Conservation (phyloP, 768 basidiomycete species). For the Hypholoma sublateritium region DNA sequence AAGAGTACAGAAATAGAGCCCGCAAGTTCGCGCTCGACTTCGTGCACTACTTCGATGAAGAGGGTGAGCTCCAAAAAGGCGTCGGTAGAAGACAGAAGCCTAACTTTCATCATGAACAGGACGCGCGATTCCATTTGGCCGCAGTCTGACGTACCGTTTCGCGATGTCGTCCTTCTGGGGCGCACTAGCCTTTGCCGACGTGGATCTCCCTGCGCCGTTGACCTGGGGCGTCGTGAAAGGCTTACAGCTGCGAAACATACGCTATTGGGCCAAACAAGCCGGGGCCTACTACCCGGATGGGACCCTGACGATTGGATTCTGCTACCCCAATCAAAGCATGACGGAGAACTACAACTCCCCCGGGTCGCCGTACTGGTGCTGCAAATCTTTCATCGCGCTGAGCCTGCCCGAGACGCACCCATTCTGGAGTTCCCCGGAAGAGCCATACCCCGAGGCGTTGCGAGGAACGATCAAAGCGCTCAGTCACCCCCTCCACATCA, state of each 20-base stretch:
- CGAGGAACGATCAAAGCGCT: constrained; percentile 50
- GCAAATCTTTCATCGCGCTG: constrained; percentile 72
- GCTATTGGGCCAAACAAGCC: constrained; percentile 68
- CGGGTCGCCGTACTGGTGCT: constrained; percentile 81
- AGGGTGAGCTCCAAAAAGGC: constrained; percentile 42
- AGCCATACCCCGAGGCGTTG: constrained; percentile 55
- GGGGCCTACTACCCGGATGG: constrained; percentile 63
- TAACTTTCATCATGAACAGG: constrained; percentile 35
- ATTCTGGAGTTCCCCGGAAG: constrained; percentile 71
- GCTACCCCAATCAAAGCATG: constrained; percentile 73
- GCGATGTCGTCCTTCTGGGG: constrained; percentile 85
- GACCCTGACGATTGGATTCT: constrained; percentile 70
- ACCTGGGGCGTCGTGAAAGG: constrained; percentile 79
- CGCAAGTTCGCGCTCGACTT: constrained; percentile 66
- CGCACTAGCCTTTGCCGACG: constrained; percentile 69
- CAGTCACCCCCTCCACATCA: constrained; percentile 66
- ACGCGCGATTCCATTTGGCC: constrained; percentile 72
- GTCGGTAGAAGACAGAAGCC: neutral
- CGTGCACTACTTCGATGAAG: constrained; percentile 72
- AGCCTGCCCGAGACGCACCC: constrained; percentile 65
- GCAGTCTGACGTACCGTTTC: constrained; percentile 76
- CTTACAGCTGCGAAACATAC: constrained; percentile 67
- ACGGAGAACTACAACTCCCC: constrained; percentile 81
- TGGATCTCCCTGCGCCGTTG: constrained; percentile 65
- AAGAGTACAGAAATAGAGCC: constrained; percentile 64